These are phyloP conservation scores for Symbiodinium natans DNA, from an alignment of 73 alveolate genomes.

Conservation along the genomic window DNA sequence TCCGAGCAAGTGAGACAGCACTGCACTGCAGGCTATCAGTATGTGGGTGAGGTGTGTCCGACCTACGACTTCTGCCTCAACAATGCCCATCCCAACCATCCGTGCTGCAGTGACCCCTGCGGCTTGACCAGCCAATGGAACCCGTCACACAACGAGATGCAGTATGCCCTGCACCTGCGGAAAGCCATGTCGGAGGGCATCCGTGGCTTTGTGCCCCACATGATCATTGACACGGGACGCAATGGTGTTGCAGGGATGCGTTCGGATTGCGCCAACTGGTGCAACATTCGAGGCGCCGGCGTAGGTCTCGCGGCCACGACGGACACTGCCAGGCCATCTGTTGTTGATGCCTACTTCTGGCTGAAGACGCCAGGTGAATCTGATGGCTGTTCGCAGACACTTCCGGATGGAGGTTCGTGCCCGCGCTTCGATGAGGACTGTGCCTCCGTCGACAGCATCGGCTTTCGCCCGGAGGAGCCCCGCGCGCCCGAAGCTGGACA, in stretches of 20 bases:
- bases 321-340: constrained; percentile 32
- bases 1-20: constrained; percentile 45
- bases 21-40: constrained; percentile 88
- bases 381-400: constrained; percentile 77
- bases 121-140: constrained; percentile 93
- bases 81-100: constrained; percentile 19
- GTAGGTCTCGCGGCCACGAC: constrained; percentile 94
- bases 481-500: constrained; percentile 88
- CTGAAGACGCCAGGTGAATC: constrained; percentile 95
- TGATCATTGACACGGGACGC: constrained; percentile 95
- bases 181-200: constrained; percentile 86
- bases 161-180: constrained; percentile 92
- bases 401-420: constrained; percentile 65
- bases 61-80: constrained; percentile 59
- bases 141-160: constrained; percentile 91
- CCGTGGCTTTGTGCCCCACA: constrained; percentile 72
- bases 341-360: constrained; percentile 95
- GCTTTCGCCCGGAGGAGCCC: constrained; percentile 31
- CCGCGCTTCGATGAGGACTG: constrained; percentile 72
- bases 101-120: constrained; percentile 89
- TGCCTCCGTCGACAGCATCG: constrained; percentile 47
- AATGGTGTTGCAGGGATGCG: constrained; percentile 94
- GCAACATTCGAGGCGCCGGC: constrained; percentile 93
- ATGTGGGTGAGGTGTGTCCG: constrained; percentile 63
- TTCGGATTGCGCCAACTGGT: constrained; percentile 93